Evolutionary conservation across 805 yeast species (phyloP), one percentile per base, ranked within the genome.

Genomic region (Candida xiaguanensis): DNA sequence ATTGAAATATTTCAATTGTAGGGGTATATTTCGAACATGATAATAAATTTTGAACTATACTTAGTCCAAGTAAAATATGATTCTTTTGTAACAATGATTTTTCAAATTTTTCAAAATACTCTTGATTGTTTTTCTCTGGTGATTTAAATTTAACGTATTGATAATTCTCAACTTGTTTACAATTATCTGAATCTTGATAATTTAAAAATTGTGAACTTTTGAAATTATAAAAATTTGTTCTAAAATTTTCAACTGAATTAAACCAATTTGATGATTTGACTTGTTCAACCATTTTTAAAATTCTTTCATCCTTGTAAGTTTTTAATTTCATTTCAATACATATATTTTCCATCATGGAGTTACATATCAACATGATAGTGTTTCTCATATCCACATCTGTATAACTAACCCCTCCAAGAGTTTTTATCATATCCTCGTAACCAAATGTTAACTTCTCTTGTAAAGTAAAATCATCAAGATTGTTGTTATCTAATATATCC

Each of bases 161-260:
- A 20, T 23, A 30, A 7, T 32, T 36, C 31, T 47, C 55, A 2
- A 59, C 43, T 26, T 42, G 43, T n/a, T 44, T 47, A 5, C 48
- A 37, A 2, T 55, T 49, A 33, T 65, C 71, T 1, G 63, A 50
- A 25, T 56, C 49, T 5, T 56, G 59, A 40, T 63, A 62, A 39
- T 59, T 64, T 26, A 63, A 52, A 44, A 52, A 56, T 22, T 61
- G 58, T 0, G 61, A 60, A 6, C 69, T 59, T 35, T 61, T 61
- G 48, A 46, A 46, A 33, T 50, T 41, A 34, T 46, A 47, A 40
- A 61, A 59, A 20, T 52, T 50, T 12, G 41, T 40, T 29, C 69
- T 41, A 34, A 47, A 52, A 38, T 47, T 47, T 25, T 51, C 55
- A 4, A 49, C 25, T 13, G 61, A 54, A 27, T 48, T 50, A 39